Percentiles rank a stretch among this genome's conserved stretches.
These are phyloP conservation scores for Goffeauzyma gilvescens DNA, from an alignment of 768 basidiomycete genomes.

Conservation along the genomic window DNA sequence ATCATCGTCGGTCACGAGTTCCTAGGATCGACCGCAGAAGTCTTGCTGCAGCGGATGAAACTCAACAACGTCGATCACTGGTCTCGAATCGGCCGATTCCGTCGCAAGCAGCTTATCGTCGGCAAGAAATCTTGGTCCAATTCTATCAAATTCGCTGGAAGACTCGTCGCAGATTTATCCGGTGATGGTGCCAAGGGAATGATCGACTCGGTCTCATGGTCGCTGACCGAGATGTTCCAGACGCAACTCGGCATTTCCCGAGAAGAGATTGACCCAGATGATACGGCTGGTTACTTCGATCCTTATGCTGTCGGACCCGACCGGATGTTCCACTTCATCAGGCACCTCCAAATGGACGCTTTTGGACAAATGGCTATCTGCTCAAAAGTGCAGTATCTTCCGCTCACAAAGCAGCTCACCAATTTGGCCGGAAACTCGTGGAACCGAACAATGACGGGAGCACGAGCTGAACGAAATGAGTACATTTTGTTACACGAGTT, in stretches of 20 bases:
- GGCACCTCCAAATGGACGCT: slow-evolving; percentile 86
- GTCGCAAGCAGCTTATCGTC: slow-evolving; percentile 43
- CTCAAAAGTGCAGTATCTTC: slow-evolving; percentile 77
- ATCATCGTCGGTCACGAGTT: slow-evolving; percentile 90
- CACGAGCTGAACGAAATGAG: slow-evolving; percentile 95
- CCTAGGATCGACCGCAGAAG: slow-evolving; percentile 69
- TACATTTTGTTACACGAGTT: slow-evolving; percentile 98
- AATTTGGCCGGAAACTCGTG: slow-evolving; percentile 93
- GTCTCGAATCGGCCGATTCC: slow-evolving; percentile 80
- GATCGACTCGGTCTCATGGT: slow-evolving; percentile 97
- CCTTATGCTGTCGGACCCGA: slow-evolving; percentile 57
- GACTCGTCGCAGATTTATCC: slow-evolving; percentile 76
- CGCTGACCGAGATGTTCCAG: slow-evolving; percentile 85
- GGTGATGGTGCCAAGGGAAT: slow-evolving; percentile 94
- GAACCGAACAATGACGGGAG: slow-evolving; percentile 94
- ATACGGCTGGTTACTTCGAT: slow-evolving; percentile 79
- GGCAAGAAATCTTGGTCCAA: slow-evolving; percentile 44
- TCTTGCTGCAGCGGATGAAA: slow-evolving; percentile 73
- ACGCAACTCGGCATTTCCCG: slow-evolving; percentile 69
- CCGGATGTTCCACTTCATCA: slow-evolving; percentile 64
- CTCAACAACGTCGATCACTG: slow-evolving; percentile 82
- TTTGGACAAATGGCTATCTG: slow-evolving; percentile 96
- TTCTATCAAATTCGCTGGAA: slow-evolving; percentile 59
- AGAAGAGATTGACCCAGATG: slow-evolving; percentile 90
- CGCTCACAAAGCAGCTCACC: slow-evolving; percentile 79